Evolutionary conservation across 257 asterid genomes (phyloP).

Genomic region (Cynanchum wilfordii): DNA sequence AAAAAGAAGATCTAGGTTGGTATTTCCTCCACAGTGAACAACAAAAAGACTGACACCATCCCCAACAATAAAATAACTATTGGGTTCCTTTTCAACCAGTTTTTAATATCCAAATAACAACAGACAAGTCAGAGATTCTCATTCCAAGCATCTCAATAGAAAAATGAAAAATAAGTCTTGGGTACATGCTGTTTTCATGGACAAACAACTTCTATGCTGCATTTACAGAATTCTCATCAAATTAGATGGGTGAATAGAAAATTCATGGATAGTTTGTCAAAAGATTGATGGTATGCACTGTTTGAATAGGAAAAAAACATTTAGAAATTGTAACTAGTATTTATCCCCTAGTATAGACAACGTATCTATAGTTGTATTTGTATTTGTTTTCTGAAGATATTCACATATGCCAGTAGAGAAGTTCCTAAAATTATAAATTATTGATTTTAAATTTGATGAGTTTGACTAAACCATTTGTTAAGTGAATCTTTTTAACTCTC

Average conservation of each 20-base stretch:
- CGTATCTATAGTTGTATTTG: not conserved
- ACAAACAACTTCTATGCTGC: too few relatives aligned
- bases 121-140: not conserved
- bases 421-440: not conserved
- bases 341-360: not conserved
- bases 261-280: not conserved
- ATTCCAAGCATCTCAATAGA: not conserved
- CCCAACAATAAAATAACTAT: not conserved
- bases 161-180: not conserved
- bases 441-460: not conserved
- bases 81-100: not conserved
- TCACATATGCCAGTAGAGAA: not conserved
- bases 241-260: not conserved
- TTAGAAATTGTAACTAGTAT: not conserved
- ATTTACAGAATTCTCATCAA: too few relatives aligned
- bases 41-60: not conserved
- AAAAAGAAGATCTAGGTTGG: not conserved
- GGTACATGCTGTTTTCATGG: not conserved
- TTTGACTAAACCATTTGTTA: not conserved
- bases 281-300: not conserved
- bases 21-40: not conserved
- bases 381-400: too few relatives aligned
- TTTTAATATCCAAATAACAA: not conserved
- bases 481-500: not conserved
- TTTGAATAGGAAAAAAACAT: not conserved